phyloP scores from a whole-genome alignment of 192 early-diverging fungal species.

The Entomortierella lignicola region DNA sequence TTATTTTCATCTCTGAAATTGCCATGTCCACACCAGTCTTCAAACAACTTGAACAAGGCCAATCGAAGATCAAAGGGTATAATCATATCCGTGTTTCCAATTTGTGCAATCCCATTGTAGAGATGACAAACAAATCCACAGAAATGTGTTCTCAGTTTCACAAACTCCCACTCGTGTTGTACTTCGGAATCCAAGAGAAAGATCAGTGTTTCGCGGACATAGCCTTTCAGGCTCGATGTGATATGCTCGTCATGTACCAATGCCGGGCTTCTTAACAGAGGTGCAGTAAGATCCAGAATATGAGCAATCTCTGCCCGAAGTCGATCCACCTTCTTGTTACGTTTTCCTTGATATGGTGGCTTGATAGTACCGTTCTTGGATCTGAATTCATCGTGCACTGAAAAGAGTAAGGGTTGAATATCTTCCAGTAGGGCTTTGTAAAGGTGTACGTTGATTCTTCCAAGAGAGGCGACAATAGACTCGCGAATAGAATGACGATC shows the following conservation, averaged over 20 bases:
- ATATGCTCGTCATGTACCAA: conserved; percentile 71
- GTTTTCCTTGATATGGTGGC: conserved; percentile 67
- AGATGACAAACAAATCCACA: conserved; percentile 90
- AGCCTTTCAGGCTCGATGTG: conserved; percentile 74
- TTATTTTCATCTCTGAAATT: conserved; percentile 63
- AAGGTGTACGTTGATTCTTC: conserved; percentile 69
- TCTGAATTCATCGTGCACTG: conserved; percentile 73
- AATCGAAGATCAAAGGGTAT: conserved; percentile 85
- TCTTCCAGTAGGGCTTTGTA: conserved; percentile 79
- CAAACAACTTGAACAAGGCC: conserved; percentile 85
- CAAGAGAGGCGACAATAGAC: conserved; percentile 71
- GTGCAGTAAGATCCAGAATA: conserved; percentile 74
- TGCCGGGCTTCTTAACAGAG: conserved; percentile 68
- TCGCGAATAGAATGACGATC: conserved; percentile 76
- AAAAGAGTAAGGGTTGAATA: conserved; percentile 67
- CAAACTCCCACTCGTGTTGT: conserved; percentile 89
- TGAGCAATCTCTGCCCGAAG: conserved; percentile 80
- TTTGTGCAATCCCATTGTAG: conserved; percentile 74
- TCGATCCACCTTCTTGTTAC: conserved; percentile 72
- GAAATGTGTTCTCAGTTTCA: conserved; percentile 87
- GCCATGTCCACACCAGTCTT: conserved; percentile 94
- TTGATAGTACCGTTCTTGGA: conserved; percentile 55
- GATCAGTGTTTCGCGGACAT: conserved; percentile 78
- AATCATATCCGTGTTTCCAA: conserved; percentile 53
- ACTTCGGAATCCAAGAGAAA: conserved; percentile 84